phyloP scores from a whole-genome alignment of 768 basidiomycete genomes.

The Russula virescens region DNA sequence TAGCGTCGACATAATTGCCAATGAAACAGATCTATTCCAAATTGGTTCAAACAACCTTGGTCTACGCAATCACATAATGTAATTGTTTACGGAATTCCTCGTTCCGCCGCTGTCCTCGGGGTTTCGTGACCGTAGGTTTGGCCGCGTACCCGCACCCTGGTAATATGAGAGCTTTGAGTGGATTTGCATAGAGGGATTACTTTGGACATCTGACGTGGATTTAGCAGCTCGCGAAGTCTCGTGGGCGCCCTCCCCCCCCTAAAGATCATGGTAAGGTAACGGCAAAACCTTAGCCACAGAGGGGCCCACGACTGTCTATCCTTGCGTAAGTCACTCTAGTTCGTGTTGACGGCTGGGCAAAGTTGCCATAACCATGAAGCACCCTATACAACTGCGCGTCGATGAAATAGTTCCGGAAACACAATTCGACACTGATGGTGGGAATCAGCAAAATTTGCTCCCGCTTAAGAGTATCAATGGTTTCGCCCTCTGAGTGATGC shows the following conservation, averaged over 20 bases:
- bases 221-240: not conserved
- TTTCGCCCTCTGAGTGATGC: not conserved
- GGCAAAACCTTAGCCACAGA: not conserved
- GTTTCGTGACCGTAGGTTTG: not conserved
- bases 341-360: conserved; percentile 5
- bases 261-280: not conserved
- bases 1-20: not conserved
- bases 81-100: not conserved
- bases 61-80: not conserved
- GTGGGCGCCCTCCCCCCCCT: not conserved
- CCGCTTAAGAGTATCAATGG: not conserved
- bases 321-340: not conserved
- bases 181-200: not conserved
- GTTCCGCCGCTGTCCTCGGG: not conserved
- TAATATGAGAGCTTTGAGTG: not conserved
- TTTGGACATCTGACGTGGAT: not conserved
- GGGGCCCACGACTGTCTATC: no score
- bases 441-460: not conserved
- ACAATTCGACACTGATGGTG: not conserved
- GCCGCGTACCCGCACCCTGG: not conserved
- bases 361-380: not conserved
- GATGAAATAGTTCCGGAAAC: not conserved
- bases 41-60: not conserved
- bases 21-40: not conserved
- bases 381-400: not conserved